Percentiles rank a stretch among this genome's conserved stretches.
Evolutionary conservation across 805 yeast genomes (phyloP).

Genomic region (Candida pini): DNA sequence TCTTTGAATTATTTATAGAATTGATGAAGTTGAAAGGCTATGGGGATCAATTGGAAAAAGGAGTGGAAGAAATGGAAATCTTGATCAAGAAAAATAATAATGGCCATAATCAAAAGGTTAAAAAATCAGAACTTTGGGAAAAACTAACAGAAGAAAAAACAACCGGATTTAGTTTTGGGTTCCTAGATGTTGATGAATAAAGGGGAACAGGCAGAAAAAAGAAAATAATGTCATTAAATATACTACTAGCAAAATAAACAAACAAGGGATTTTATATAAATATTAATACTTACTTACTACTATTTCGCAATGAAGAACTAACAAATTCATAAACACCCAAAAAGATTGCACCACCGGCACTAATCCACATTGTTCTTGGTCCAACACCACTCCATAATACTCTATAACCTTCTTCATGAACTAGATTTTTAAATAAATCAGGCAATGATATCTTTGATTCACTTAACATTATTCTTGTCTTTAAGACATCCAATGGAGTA

Average conservation of each 20-base stretch:
- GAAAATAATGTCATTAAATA: neutral
- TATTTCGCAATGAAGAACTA: constrained; percentile 19
- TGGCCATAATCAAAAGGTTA: constrained; percentile 21
- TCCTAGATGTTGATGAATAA: constrained; percentile 20
- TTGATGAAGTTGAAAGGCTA: constrained; percentile 39
- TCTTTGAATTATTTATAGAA: constrained; percentile 55
- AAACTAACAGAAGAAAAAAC: constrained; percentile 20
- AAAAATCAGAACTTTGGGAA: constrained; percentile 51
- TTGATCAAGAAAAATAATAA: constrained; percentile 29
- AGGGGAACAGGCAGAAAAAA: neutral
- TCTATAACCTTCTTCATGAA: constrained; percentile 64
- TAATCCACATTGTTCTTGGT: constrained; percentile 95
- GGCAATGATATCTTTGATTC: constrained; percentile 41
- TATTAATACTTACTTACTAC: neutral
- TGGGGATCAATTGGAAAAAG: constrained; percentile 29
- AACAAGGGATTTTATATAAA: neutral
- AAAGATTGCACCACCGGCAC: constrained; percentile 97
- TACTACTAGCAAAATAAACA: neutral
- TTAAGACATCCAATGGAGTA: constrained; percentile 74
- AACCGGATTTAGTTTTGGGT: constrained; percentile 31
- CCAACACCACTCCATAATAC: constrained; percentile 84
- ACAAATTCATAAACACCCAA: constrained; percentile 87
- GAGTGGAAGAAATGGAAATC: constrained; percentile 29
- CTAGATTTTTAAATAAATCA: constrained; percentile 45
- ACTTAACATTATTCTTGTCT: constrained; percentile 81